Evolutionary conservation across 1,284 basidiomycete species (phyloP).

Genomic region (Fomitopsis betulina): DNA sequence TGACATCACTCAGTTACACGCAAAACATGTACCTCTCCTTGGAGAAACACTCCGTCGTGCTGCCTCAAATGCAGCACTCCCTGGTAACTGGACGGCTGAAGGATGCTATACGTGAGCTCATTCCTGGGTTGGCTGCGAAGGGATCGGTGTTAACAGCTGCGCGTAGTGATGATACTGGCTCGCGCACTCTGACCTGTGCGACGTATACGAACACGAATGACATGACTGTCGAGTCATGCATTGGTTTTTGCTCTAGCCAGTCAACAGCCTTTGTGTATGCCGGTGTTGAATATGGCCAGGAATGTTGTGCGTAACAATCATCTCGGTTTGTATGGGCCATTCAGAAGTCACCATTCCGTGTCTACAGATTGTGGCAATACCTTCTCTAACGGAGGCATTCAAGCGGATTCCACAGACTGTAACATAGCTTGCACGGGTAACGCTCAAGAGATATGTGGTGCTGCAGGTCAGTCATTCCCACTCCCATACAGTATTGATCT

Average conservation of each 20-base stretch:
- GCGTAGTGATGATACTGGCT: slow-evolving; percentile 45
- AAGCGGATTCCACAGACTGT: slow-evolving; percentile 48
- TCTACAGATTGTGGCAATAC: slow-evolving; percentile 56
- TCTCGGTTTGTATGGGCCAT: neutral
- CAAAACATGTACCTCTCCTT: slow-evolving; percentile 13
- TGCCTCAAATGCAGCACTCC: slow-evolving; percentile 29
- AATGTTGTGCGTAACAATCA: slow-evolving; percentile 49
- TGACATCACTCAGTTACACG: neutral
- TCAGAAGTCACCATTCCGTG: neutral
- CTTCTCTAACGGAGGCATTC: slow-evolving; percentile 42
- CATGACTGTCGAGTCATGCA: slow-evolving; percentile 68
- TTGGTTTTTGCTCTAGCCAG: slow-evolving; percentile 50
- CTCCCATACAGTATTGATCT: slow-evolving; percentile 3
- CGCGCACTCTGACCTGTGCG: slow-evolving; percentile 48
- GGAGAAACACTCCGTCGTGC: slow-evolving; percentile 8
- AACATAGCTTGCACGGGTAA: slow-evolving; percentile 61
- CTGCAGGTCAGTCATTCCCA: slow-evolving; percentile 22
- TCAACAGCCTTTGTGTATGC: slow-evolving; percentile 45
- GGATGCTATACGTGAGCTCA: slow-evolving; percentile 61
- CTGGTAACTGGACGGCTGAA: slow-evolving; percentile 50
- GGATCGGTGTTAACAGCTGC: neutral
- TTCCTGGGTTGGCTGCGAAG: neutral
- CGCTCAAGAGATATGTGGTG: slow-evolving; percentile 55
- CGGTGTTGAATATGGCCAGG: slow-evolving; percentile 52
- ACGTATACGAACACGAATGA: slow-evolving; percentile 37